phyloP scores from a whole-genome alignment of 768 basidiomycete species.

The Trametes cingulata region DNA sequence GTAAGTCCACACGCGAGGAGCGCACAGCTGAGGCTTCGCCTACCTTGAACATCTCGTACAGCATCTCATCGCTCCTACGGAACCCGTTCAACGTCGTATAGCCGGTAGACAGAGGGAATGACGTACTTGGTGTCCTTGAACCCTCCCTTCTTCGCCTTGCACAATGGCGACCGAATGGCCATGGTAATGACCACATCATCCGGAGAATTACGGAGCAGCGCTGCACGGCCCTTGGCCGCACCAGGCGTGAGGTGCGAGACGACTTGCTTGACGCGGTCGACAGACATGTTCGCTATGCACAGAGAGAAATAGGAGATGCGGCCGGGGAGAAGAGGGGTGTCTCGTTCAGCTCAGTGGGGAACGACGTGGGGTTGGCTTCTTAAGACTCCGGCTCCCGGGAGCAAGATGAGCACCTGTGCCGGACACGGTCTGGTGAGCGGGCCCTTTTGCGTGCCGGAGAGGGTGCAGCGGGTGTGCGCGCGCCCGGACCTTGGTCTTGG shows the following conservation, averaged over 20 bases:
- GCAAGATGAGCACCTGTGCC: background rate
- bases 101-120: too few species aligned
- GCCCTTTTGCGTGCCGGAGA: background rate
- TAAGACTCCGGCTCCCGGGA: slow-evolving; percentile 2
- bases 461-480: background rate
- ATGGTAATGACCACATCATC: slow-evolving; percentile 85
- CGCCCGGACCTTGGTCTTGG: background rate
- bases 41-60: slow-evolving; percentile 82
- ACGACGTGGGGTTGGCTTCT: background rate
- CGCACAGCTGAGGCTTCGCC: slow-evolving; percentile 12
- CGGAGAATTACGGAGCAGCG: slow-evolving; percentile 57
- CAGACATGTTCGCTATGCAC: slow-evolving; percentile 9
- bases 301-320: background rate
- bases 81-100: background rate
- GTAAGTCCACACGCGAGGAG: slow-evolving; percentile 14
- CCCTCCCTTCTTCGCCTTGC: slow-evolving; percentile 76
- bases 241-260: slow-evolving; percentile 54
- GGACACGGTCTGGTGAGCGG: slow-evolving; percentile 5
- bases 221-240: slow-evolving; percentile 45
- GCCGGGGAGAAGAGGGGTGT: background rate
- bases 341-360: background rate
- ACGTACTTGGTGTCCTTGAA: slow-evolving; percentile 67
- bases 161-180: slow-evolving; percentile 75
- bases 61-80: slow-evolving; percentile 70
- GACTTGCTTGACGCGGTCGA: slow-evolving; percentile 70